Conservation (phyloP, 768 basidiomycete species). For the Boletus subparvulus region DNA sequence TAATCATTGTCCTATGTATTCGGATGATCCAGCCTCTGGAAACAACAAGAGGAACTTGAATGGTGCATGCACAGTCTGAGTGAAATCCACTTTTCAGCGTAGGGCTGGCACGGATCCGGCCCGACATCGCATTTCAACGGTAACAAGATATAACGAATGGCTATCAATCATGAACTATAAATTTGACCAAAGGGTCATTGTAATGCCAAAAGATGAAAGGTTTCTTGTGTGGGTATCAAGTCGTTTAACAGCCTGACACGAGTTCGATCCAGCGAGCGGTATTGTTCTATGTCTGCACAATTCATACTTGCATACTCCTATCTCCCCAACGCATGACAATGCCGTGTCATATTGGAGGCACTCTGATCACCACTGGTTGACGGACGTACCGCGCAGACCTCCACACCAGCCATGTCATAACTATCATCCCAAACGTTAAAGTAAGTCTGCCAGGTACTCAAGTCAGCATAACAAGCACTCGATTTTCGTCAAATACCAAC, state of each 20-base stretch:
- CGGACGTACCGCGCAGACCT: conserved; percentile 43
- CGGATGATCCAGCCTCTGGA: too few species aligned
- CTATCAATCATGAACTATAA: conserved; percentile 1
- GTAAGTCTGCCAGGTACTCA: conserved; percentile 35
- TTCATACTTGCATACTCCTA: conserved; percentile 4
- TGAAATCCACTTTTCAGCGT: too few species aligned
- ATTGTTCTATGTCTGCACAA: not conserved
- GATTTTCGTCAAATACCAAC: conserved; percentile 33
- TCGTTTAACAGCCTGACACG: not conserved
- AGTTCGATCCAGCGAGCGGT: not conserved
- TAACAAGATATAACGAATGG: not conserved
- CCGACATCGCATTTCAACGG: not conserved
- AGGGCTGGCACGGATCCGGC: too few species aligned
- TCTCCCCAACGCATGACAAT: conserved; percentile 2
- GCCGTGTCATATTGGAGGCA: conserved; percentile 19
- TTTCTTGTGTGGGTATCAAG: not conserved
- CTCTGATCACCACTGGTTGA: conserved; percentile 31
- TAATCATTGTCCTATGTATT: too few species aligned
- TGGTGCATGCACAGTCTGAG: too few species aligned
- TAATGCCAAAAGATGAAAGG: not conserved
- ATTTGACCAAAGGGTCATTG: conserved; percentile 1
- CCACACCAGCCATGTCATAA: conserved; percentile 53
- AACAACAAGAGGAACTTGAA: too few species aligned
- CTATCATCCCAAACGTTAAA: conserved; percentile 48
- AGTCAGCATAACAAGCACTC: conserved; percentile 6